Evolutionary conservation across 2,329 filamentous ascomycete genomes (phyloP).

Genomic region (Cytospora schulzeri): DNA sequence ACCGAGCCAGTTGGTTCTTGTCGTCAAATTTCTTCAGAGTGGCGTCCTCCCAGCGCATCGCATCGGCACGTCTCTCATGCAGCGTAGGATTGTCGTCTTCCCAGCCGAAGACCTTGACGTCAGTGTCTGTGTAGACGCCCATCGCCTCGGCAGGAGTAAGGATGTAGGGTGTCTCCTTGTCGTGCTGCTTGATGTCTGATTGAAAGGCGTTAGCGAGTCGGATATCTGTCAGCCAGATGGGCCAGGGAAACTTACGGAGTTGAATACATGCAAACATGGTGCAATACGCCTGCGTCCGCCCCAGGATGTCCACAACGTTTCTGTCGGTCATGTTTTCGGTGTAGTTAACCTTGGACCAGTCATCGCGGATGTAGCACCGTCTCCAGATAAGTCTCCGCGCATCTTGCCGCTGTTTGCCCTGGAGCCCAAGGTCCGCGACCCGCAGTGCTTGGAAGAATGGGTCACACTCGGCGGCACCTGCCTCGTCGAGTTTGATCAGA

Average conservation of each 20-base stretch:
- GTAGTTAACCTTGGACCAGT: slow-evolving; percentile 81
- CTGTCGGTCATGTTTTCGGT: slow-evolving; percentile 73
- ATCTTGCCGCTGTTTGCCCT: slow-evolving; percentile 59
- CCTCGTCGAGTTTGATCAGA: slow-evolving; percentile 58
- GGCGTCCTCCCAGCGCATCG: slow-evolving; percentile 73
- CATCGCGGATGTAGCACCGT: slow-evolving; percentile 78
- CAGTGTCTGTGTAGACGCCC: slow-evolving; percentile 62
- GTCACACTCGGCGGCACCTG: slow-evolving; percentile 57
- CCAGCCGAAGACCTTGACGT: slow-evolving; percentile 60
- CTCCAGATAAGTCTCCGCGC: slow-evolving; percentile 76
- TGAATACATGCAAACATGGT: slow-evolving; percentile 67
- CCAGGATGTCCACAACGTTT: slow-evolving; percentile 64
- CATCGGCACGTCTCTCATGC: slow-evolving; percentile 67
- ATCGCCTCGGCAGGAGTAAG: slow-evolving; percentile 56
- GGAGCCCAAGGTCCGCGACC: slow-evolving; percentile 57
- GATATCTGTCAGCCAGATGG: not conserved
- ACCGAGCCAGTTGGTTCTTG: slow-evolving; percentile 69
- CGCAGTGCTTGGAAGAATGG: slow-evolving; percentile 78
- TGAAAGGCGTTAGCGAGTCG: slow-evolving; percentile 36
- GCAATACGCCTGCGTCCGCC: slow-evolving; percentile 67
- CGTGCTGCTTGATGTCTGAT: slow-evolving; percentile 37
- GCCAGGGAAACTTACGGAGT: slow-evolving; percentile 54
- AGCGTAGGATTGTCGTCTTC: slow-evolving; percentile 61
- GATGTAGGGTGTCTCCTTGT: slow-evolving; percentile 47
- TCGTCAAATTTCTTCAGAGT: slow-evolving; percentile 66